phyloP scores from a whole-genome alignment of 1,139 yeast species.

The Geotrichum aggregatum region DNA sequence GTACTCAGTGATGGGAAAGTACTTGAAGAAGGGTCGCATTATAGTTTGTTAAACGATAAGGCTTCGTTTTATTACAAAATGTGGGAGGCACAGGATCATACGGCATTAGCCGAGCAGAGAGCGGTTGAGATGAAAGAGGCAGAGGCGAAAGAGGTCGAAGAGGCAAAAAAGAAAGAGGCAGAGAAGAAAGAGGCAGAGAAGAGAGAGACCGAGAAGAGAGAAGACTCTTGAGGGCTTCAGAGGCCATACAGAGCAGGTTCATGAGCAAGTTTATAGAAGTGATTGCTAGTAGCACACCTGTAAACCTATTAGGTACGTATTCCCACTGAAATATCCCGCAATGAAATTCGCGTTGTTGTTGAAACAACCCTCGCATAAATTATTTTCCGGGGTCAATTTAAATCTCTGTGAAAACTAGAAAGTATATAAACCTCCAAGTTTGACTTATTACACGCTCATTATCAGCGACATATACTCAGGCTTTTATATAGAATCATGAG shows the following conservation, averaged over 20 bases:
- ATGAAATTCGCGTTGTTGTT: no score
- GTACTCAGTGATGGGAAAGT: conserved; percentile 77
- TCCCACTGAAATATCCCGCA: no score
- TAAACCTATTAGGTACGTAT: no score
- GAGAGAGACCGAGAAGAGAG: conserved; percentile 4
- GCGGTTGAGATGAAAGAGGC: conserved; percentile 8
- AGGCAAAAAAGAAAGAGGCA: conserved; percentile 66
- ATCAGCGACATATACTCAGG: no score
- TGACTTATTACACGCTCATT: no score
- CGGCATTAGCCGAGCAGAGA: neutral
- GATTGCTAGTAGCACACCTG: no score
- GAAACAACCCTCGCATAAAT: no score
- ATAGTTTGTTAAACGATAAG: conserved; percentile 49
- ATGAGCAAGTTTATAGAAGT: no score
- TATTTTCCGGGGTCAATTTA: no score
- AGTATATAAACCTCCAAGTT: no score
- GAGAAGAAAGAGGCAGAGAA: conserved; percentile 55
- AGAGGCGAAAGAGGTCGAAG: neutral
- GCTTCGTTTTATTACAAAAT: conserved; percentile 66
- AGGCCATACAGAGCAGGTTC: no score
- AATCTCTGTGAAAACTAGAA: no score
- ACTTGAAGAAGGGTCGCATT: conserved; percentile 83
- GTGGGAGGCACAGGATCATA: conserved; percentile 85
- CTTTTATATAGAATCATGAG: neutral
- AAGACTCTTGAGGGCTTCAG: neutral